phyloP scores from a whole-genome alignment of 2,329 filamentous ascomycete genomes.

The Pseudogymnoascus sp. region DNA sequence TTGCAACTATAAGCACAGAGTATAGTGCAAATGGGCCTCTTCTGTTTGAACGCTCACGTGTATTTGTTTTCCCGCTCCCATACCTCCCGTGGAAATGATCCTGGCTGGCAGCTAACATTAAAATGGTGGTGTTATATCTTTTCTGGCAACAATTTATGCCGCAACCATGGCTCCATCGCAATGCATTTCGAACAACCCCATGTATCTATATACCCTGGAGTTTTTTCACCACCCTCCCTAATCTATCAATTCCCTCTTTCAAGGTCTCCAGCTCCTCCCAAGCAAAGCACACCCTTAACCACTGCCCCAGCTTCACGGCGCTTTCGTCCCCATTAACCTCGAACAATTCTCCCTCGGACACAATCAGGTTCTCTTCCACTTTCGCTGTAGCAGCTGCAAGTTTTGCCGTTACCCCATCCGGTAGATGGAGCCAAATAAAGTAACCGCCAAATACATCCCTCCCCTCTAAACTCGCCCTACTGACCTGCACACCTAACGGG shows the following conservation, averaged over 20 bases:
- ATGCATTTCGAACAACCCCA: neutral
- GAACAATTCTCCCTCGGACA: conserved; percentile 50
- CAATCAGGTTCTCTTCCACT: conserved; percentile 44
- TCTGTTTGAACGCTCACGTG: neutral
- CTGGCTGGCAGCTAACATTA: neutral
- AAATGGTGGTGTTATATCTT: neutral
- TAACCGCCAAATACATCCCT: conserved; percentile 44
- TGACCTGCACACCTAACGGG: conserved; percentile 19
- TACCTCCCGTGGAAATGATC: neutral
- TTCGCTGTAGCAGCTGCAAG: conserved; percentile 29
- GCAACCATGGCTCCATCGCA: neutral
- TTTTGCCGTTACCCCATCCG: conserved; percentile 34
- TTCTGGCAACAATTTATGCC: neutral
- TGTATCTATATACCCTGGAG: neutral
- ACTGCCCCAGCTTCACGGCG: conserved; percentile 21
- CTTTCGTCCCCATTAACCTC: conserved; percentile 32
- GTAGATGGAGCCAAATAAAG: conserved; percentile 56
- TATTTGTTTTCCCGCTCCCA: neutral
- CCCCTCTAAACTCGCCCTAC: conserved; percentile 4
- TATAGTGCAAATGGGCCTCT: neutral
- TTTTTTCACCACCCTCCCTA: conserved; percentile 24
- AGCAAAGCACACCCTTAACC: conserved; percentile 48
- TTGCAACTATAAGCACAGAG: neutral
- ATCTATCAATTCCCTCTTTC: conserved; percentile 45
- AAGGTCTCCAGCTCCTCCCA: conserved; percentile 49